Percentiles rank a stretch among this genome's conserved stretches.
Conservation (phyloP, 192 early-diverging fungal genomes). For the Coemansia sp. region DNA sequence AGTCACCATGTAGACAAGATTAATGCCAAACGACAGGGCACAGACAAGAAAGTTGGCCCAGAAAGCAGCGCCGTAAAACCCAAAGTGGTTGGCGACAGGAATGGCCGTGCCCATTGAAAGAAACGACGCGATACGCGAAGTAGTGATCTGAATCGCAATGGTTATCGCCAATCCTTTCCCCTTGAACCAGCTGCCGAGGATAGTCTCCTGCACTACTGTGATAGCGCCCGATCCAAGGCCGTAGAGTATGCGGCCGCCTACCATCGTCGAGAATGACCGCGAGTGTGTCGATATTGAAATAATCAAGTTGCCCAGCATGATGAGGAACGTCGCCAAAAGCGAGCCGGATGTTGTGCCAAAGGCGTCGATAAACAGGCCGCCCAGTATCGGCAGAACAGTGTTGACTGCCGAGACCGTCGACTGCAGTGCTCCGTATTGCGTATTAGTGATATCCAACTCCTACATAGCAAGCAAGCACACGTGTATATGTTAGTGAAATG, state of each 20-base stretch:
- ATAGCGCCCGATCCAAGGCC: conserved; percentile 75
- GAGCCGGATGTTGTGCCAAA: conserved; percentile 64
- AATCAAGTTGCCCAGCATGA: conserved; percentile 58
- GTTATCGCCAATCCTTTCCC: conserved; percentile 68
- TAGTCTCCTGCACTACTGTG: conserved; percentile 78
- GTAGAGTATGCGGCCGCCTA: conserved; percentile 58
- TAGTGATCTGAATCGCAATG: conserved; percentile 68
- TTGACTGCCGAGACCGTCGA: conserved; percentile 65
- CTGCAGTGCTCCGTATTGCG: conserved; percentile 67
- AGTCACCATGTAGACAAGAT: conserved; percentile 65
- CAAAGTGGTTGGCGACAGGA: conserved; percentile 57
- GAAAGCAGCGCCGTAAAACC: conserved; percentile 46
- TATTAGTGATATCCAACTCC: conserved; percentile 63
- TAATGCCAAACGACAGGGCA: conserved; percentile 66
- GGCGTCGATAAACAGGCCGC: conserved; percentile 62
- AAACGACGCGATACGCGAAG: conserved; percentile 71
- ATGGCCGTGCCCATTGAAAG: conserved; percentile 67
- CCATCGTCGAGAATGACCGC: conserved; percentile 56
- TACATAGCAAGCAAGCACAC: conserved; percentile 24
- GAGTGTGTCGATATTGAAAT: conserved; percentile 56
- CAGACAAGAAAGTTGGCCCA: conserved; percentile 69
- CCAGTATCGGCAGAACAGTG: conserved; percentile 59
- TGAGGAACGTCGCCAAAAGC: conserved; percentile 58
- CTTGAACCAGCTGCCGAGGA: conserved; percentile 73
- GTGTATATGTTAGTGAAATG: background rate